phyloP scores from a whole-genome alignment of 208 protist species.

The Pavlovales sp. region DNA sequence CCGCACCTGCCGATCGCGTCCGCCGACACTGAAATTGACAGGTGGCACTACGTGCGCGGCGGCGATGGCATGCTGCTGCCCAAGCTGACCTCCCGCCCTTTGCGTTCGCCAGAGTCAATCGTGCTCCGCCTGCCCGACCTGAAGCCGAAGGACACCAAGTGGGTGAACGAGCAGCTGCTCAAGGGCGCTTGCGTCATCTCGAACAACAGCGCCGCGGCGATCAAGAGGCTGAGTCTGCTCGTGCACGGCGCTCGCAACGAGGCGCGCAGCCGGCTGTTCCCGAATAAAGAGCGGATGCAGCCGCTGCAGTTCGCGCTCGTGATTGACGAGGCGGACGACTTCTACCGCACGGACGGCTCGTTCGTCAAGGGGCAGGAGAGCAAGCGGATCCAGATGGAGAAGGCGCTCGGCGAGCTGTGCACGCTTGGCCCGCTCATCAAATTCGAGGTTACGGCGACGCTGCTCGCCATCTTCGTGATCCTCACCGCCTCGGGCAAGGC shows the following conservation, averaged over 20 bases:
- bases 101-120: neutral
- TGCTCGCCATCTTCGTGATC: slow-evolving; percentile 5
- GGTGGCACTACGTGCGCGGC: too few species aligned
- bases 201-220: neutral
- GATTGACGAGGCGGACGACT: slow-evolving; percentile 14
- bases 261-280: too few species aligned
- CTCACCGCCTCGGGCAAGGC: neutral
- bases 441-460: slow-evolving; percentile 21
- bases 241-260: neutral
- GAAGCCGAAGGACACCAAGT: neutral
- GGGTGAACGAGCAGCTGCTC: neutral
- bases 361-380: neutral
- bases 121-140: too few species aligned
- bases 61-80: neutral
- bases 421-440: neutral
- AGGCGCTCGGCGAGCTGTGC: neutral
- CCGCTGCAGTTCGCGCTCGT: neutral
- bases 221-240: neutral
- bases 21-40: too few species aligned
- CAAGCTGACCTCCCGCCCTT: neutral
- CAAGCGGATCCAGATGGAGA: neutral
- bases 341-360: neutral
- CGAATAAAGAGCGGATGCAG: too few species aligned
- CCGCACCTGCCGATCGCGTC: neutral
- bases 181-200: neutral